These are phyloP conservation scores for Exophiala spinifera DNA, from an alignment of 2,329 filamentous ascomycete species.

Conservation along the genomic window DNA sequence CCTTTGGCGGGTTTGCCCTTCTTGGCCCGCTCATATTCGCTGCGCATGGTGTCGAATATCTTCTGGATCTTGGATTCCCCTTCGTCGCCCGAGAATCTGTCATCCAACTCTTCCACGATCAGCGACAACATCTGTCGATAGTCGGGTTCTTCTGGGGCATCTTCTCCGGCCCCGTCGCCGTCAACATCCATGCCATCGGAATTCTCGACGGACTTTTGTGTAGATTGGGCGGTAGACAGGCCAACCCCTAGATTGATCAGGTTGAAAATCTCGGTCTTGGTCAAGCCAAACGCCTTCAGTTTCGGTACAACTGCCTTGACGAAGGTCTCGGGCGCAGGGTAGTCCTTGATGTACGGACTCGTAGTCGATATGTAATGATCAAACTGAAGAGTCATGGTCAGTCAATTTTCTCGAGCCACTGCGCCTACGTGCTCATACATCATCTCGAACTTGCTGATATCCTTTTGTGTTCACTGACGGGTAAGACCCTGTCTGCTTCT, in stretches of 20 bases:
- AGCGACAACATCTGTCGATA: slow-evolving; percentile 22
- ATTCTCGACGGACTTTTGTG: not conserved
- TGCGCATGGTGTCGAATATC: slow-evolving; percentile 19
- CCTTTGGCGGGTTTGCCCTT: slow-evolving; percentile 2
- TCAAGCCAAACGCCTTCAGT: slow-evolving; percentile 41
- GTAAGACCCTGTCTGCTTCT: slow-evolving; percentile 27
- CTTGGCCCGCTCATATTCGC: slow-evolving; percentile 12
- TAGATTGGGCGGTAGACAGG: slow-evolving; percentile 20
- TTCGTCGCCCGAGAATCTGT: slow-evolving; percentile 28
- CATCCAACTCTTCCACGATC: slow-evolving; percentile 27
- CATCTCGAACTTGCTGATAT: slow-evolving; percentile 46
- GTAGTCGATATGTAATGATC: slow-evolving; percentile 19
- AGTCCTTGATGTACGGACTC: slow-evolving; percentile 15
- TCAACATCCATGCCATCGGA: slow-evolving; percentile 6
- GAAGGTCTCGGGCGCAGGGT: slow-evolving; percentile 39
- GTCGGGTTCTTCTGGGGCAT: slow-evolving; percentile 14
- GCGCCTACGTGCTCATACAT: slow-evolving; percentile 33
- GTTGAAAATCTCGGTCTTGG: slow-evolving; percentile 47
- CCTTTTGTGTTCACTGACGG: slow-evolving; percentile 42
- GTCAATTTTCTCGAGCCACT: not conserved
- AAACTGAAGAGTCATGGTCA: slow-evolving; percentile 14
- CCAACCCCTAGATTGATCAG: slow-evolving; percentile 47
- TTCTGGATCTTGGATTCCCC: slow-evolving; percentile 25
- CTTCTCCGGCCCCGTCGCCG: slow-evolving; percentile 13
- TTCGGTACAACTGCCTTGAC: slow-evolving; percentile 37